Evolutionary conservation across 768 basidiomycete species (phyloP).

Genomic region (Termitomyces sp.): DNA sequence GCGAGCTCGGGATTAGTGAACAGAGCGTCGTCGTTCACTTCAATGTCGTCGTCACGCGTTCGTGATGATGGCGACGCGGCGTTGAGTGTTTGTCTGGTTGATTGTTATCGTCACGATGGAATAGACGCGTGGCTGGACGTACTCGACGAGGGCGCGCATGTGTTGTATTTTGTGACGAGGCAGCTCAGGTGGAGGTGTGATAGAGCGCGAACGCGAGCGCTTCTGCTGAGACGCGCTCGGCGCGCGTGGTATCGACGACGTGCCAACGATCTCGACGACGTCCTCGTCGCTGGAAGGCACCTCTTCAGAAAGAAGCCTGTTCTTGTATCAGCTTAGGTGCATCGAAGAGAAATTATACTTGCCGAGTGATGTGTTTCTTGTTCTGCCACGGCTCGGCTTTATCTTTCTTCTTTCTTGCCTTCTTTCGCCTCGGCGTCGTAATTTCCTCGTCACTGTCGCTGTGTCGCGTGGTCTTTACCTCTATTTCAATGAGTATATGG

Average conservation of each 20-base stretch:
- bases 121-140: constrained; percentile 10
- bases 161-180: constrained; percentile 47
- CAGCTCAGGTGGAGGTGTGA: constrained; percentile 72
- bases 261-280: constrained; percentile 30
- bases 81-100: constrained; percentile 43
- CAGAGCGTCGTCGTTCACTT: constrained; percentile 40
- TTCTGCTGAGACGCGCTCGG: constrained; percentile 30
- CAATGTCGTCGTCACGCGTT: constrained; percentile 33
- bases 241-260: constrained; percentile 24
- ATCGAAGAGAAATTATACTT: constrained; percentile 12
- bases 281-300: constrained; percentile 22
- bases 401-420: constrained; percentile 33
- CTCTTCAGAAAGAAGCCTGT: constrained; percentile 35
- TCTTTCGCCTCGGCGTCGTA: constrained; percentile 28
- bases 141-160: constrained; percentile 62
- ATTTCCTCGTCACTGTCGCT: constrained; percentile 26
- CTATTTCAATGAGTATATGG: not conserved
- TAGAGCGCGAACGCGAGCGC: constrained; percentile 55
- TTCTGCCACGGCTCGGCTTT: constrained; percentile 39
- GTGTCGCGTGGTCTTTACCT: constrained; percentile 6
- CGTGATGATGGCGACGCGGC: constrained; percentile 26
- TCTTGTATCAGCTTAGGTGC: not conserved
- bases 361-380: constrained; percentile 36
- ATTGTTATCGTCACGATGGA: not conserved
- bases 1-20: constrained; percentile 60